Conservation (phyloP, 1,284 basidiomycete species). For the Volvariella volvacea region DNA sequence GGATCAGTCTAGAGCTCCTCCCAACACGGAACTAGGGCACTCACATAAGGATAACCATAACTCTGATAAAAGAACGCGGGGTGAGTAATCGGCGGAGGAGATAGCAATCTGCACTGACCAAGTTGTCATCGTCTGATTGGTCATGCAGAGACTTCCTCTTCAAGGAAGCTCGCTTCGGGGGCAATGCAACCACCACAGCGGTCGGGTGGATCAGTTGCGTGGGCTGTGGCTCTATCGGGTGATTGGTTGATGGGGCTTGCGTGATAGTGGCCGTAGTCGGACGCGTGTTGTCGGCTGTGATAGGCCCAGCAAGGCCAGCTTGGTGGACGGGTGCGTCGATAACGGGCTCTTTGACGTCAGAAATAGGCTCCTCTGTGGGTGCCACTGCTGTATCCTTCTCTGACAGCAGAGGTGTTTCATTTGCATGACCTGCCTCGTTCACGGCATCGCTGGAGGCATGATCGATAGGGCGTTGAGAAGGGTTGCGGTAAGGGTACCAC, state of each 20-base stretch:
- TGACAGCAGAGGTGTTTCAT: background rate
- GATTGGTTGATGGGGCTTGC: background rate
- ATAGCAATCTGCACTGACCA: conserved; percentile 10
- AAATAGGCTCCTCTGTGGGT: no score
- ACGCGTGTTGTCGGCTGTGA: no score
- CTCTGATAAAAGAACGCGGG: conserved; percentile 12
- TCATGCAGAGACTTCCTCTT: conserved; percentile 33
- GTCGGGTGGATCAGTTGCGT: background rate
- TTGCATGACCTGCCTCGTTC: no score
- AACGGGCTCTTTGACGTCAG: no score
- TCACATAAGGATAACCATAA: conserved; percentile 29
- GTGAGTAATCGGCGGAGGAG: background rate
- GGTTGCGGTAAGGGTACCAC: no score
- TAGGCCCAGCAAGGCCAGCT: no score
- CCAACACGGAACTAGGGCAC: conserved; percentile 6
- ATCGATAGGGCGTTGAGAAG: no score
- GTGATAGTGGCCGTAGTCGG: no score
- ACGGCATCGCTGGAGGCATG: no score
- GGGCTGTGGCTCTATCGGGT: no score
- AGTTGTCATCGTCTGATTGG: conserved; percentile 20
- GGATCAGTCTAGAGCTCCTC: background rate
- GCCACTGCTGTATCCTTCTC: background rate
- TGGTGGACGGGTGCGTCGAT: no score
- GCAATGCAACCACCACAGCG: background rate
- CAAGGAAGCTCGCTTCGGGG: conserved; percentile 18